Evolutionary conservation across 2,329 filamentous ascomycete species (phyloP).

Genomic region (Cladosporium halotolerans): DNA sequence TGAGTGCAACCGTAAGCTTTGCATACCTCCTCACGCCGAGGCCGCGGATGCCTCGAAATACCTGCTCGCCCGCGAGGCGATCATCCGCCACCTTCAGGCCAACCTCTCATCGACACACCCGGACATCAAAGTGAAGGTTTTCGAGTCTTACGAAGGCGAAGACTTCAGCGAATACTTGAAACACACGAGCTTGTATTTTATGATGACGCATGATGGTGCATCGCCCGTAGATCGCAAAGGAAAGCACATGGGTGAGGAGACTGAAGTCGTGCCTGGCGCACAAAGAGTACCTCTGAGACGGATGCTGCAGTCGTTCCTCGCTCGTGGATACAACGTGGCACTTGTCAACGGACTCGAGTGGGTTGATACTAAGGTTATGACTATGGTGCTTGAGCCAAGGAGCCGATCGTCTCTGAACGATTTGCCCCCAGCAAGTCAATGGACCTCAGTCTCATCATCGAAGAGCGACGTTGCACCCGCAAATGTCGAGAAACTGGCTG

Average conservation of each 20-base stretch:
- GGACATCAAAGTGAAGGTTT: conserved; percentile 42
- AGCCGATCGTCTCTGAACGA: conserved; percentile 6
- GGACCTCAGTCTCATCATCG: background rate
- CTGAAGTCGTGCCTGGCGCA: conserved; percentile 10
- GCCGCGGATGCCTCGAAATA: conserved; percentile 45
- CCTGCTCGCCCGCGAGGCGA: conserved; percentile 54
- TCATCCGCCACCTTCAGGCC: conserved; percentile 57
- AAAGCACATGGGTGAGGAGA: conserved; percentile 16
- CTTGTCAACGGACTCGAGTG: conserved; percentile 60
- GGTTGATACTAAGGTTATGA: conserved; percentile 56
- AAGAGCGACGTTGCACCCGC: conserved; percentile 1
- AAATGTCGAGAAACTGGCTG: conserved; percentile 16
- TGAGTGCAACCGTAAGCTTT: conserved; percentile 49
- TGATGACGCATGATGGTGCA: conserved; percentile 62
- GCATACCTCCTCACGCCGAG: conserved; percentile 43
- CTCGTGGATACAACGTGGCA: conserved; percentile 54
- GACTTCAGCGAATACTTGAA: conserved; percentile 53
- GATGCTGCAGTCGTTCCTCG: conserved; percentile 52
- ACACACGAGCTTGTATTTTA: conserved; percentile 54
- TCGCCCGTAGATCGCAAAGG: conserved; percentile 17
- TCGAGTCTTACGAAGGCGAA: conserved; percentile 42
- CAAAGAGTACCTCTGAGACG: conserved; percentile 32
- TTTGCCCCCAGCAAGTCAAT: background rate
- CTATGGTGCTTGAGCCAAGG: conserved; percentile 39
- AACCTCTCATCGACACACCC: conserved; percentile 36